Conservation (phyloP, 2,329 filamentous ascomycete genomes). For the Colletotrichum liaoningense region DNA sequence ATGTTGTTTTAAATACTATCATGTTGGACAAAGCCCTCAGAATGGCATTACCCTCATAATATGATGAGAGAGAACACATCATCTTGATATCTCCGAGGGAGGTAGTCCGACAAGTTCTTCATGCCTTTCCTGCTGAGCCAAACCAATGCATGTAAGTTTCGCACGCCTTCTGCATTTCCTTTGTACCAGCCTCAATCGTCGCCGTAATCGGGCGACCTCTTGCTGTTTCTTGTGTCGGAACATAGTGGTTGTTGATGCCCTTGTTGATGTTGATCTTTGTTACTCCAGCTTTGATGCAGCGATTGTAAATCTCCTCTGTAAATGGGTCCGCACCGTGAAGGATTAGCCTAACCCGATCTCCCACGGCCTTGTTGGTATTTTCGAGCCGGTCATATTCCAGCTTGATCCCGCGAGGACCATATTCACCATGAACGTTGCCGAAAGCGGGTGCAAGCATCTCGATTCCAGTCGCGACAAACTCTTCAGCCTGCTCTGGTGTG, state of each 20-base stretch:
- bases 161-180: constrained; percentile 59
- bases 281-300: constrained; percentile 58
- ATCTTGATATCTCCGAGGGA: not conserved
- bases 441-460: constrained; percentile 81
- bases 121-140: constrained; percentile 58
- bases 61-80: not conserved
- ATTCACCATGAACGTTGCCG: constrained; percentile 81
- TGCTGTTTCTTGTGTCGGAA: not conserved
- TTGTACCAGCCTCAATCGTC: constrained; percentile 56
- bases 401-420: constrained; percentile 72
- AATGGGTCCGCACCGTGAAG: constrained; percentile 63
- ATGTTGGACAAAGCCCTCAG: too few relatives aligned
- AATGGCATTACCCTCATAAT: too few relatives aligned
- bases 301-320: constrained; percentile 54
- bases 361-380: not conserved
- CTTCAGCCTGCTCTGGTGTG: constrained; percentile 74
- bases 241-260: constrained; percentile 57
- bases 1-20: too few relatives aligned
- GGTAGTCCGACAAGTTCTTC: not conserved
- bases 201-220: not conserved
- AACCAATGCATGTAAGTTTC: constrained; percentile 59
- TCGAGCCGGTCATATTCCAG: constrained; percentile 63
- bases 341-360: constrained; percentile 56
- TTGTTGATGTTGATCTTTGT: constrained; percentile 65
- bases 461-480: constrained; percentile 78